Evolutionary conservation across 208 protist genomes (phyloP), one percentile per base, ranked within the genome.

Genomic region (Leishmania major): DNA sequence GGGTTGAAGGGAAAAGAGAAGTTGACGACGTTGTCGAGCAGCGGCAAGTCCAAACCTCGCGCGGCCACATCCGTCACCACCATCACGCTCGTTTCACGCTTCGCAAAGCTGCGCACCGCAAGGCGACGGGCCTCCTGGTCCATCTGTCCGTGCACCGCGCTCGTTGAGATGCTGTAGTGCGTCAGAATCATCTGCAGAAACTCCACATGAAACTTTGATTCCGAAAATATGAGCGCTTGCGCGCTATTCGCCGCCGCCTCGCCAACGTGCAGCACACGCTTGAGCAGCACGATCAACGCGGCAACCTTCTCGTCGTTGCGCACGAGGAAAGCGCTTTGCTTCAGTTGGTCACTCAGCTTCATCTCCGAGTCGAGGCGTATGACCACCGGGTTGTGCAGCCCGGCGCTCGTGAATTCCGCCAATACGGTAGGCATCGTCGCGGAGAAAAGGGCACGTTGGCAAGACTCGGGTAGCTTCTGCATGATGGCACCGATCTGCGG

Each of bases 41-140:
- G 84, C 47, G 99, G 99, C 67, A 99, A 92, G 90, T 99, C 99
- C 7, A 99, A 89, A 87, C 99, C 99, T 85, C 99, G 97, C 11
- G 99, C 99, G 2, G 99, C 99, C 8, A 99, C 97, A 90, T 99
- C 99, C 5, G 99, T 99, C 15, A 99, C 99, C 28, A 99, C 74
- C 85, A 99, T 96, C 28, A 99, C 86, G 72, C 86, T 89, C 28
- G 95, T 95, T 75, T 97, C 75, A 0, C 91, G 89, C 76, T 92
- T 90, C 51, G 96, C 80, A 84, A 99, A 99, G 74, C 92, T 93
- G 37, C 84, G 95, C 35, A 99, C 86, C 57, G 99, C 98, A 35
- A 99, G 96, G 37, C 97, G 99, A 62, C 99, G 95, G 35, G 98
- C 96, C 88, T 98, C 94, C 85, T 98, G 96, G 84, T 99, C 99